Base-by-base conservation (phyloP, 208 protist species). In the Jaenimonas drosophilae region DNA sequence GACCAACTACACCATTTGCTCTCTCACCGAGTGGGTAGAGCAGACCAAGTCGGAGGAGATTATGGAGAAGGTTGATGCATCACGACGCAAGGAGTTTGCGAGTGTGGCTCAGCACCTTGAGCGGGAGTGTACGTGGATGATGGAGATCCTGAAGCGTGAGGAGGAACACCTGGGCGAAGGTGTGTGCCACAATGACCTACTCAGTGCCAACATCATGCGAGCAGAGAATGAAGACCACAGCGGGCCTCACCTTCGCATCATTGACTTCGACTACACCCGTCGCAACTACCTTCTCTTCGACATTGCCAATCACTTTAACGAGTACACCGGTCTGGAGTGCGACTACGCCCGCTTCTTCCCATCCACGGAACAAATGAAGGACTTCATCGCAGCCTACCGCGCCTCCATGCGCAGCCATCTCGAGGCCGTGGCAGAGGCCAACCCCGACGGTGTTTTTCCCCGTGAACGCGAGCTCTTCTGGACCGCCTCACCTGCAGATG, bases 201-300 rank as follows among this genome's bases (percentile, higher is more conserved):
- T 96, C 41, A 75, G 74, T 38, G 88, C 76, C n/a, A 96, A 96
- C 51, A 60, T 96, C 17, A 88, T 96, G 81, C 74, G 79, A 5
- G n/a, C n/a, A n/a, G n/a, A n/a, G n/a, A n/a, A n/a, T n/a, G n/a
- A n/a, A n/a, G n/a, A n/a, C n/a, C n/a, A n/a, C n/a, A n/a, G n/a
- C n/a, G n/a, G n/a, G n/a, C n/a, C n/a, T n/a, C 64, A 87, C 54
- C 53, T 93, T n/a, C 73, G 68, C 32, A 76, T 95, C 39, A 96
- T 96, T 59, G 91, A 96, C 66, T 96, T 93, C 59, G 91, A 96
- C 49, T 96, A 96, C 65, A 75, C 70, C 0, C 77, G 71, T 41
- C 70, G 82, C 7, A 84, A 92, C 58, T 95, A 76, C 47, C 51
- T 89, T 43, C 47, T 88, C 0, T 96, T 89, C 54, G 91, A 96